Evolutionary conservation across 1,284 basidiomycete species (phyloP), one percentile per base, ranked within the genome.

Genomic region (Hymenochaete sp.): DNA sequence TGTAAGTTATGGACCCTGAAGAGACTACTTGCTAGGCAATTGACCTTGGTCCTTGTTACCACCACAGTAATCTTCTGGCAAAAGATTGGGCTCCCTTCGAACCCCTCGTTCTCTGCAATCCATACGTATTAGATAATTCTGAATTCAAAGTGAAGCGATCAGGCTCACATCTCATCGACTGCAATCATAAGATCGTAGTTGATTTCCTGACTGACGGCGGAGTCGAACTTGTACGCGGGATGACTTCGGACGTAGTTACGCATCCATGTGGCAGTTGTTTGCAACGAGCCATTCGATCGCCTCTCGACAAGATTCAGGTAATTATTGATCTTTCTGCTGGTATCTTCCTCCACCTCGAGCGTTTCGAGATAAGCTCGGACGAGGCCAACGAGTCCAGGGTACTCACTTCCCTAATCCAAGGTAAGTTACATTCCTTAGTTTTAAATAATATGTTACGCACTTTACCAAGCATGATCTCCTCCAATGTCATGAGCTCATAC

Each of bases 381-480:
- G 13, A 99, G 72, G 26, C 82, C 79, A 32, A 98, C 63, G 25
- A 99, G 67, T 8, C 96, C 96, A 0, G 88, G 88, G 72, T 92
- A 97, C 14, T 65, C 59, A 35, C 67, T 64, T 18, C 73, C 75
- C 74, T 88, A 31, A 24, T 18, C 36, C 42, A 29, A 6, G 16
- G 28, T 32, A 38, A 45, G 28, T 10, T 5, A 13, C 2, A 6
- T 19, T 14, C 11, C 22, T 14, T 6, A n/a, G 8, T n/a, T 33
- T 7, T 41, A 31, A 14, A 31, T 8, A 5, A 16, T 19, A n/a
- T 8, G 32, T 14, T 25, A 25, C 45, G 18, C 40, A 83, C 86
- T 73, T 86, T 89, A 14, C 96, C 96, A 58, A 89, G 91, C 66
- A 98, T 87, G 38, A 98, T 87, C 66, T 98, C 92, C 55, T 91